phyloP scores from a whole-genome alignment of 345 rosid genomes.

The Syzygium aromaticum region DNA sequence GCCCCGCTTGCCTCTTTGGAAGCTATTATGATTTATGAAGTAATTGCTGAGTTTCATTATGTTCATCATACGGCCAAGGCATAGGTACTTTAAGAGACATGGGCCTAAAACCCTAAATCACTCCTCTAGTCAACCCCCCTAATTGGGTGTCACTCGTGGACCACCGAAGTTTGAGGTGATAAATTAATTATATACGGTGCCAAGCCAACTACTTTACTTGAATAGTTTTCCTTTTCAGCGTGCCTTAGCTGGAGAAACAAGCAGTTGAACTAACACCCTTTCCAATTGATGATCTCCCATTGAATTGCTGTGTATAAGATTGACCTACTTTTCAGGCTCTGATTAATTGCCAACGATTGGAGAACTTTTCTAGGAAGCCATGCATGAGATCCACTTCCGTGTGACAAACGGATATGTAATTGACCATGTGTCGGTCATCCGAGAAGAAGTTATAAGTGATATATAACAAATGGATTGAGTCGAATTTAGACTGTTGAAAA shows the following conservation, averaged over 20 bases:
- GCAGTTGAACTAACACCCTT: not conserved
- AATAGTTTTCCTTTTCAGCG: not conserved
- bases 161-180: not conserved
- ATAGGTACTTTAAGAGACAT: not conserved
- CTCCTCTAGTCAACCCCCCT: not conserved
- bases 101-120: not conserved
- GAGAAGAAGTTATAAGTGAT: not conserved
- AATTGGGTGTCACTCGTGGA: not conserved
- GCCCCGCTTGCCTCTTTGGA: not conserved
- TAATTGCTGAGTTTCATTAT: not conserved
- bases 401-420: not conserved
- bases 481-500: accelerated
- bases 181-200: not conserved
- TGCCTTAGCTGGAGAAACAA: not conserved
- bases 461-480: not conserved
- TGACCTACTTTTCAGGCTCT: not conserved
- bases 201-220: not conserved
- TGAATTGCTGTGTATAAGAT: not conserved
- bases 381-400: not conserved
- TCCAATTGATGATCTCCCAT: not conserved
- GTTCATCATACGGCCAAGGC: not conserved
- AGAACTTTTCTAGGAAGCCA: not conserved
- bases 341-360: not conserved
- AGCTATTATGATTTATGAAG: not conserved
- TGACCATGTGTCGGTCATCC: accelerated